These are phyloP conservation scores for Penicillium sp. DNA, from an alignment of 2,329 filamentous ascomycete species.

Conservation along the genomic window DNA sequence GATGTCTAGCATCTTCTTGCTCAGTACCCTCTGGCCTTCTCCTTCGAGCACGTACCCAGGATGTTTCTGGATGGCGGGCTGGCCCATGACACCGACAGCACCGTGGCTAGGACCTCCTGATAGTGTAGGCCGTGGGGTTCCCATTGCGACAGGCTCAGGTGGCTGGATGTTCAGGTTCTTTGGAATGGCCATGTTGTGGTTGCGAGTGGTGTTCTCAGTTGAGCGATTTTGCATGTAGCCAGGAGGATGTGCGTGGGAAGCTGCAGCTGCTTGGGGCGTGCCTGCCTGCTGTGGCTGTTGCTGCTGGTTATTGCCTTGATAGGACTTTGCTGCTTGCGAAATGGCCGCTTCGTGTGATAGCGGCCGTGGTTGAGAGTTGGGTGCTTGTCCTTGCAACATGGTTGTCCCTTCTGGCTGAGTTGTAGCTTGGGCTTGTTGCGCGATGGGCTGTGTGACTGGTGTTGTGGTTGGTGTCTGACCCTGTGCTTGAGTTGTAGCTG, in stretches of 20 bases:
- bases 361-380: conserved; percentile 35
- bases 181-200: conserved; percentile 73
- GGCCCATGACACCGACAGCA: conserved; percentile 76
- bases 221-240: conserved; percentile 40
- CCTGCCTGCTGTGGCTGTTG: conserved; percentile 18
- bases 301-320: conserved; percentile 32
- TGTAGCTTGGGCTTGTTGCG: conserved; percentile 2
- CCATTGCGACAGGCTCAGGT: conserved; percentile 72
- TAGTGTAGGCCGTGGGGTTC: conserved; percentile 72
- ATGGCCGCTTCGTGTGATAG: conserved; percentile 46
- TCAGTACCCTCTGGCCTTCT: conserved; percentile 88
- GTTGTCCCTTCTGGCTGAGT: conserved; percentile 2
- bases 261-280: conserved; percentile 28
- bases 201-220: conserved; percentile 37
- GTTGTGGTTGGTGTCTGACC: conserved; percentile 10
- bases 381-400: conserved; percentile 24
- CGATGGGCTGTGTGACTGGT: background rate
- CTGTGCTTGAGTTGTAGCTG: conserved; percentile 26
- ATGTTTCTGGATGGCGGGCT: conserved; percentile 77
- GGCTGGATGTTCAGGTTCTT: conserved; percentile 71
- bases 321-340: conserved; percentile 41
- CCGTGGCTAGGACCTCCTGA: conserved; percentile 70
- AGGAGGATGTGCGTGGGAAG: conserved; percentile 38
- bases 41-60: conserved; percentile 84
- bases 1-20: conserved; percentile 96